These are phyloP conservation scores for Lenzites betulinus DNA, from an alignment of 768 basidiomycete genomes.

Conservation along the genomic window DNA sequence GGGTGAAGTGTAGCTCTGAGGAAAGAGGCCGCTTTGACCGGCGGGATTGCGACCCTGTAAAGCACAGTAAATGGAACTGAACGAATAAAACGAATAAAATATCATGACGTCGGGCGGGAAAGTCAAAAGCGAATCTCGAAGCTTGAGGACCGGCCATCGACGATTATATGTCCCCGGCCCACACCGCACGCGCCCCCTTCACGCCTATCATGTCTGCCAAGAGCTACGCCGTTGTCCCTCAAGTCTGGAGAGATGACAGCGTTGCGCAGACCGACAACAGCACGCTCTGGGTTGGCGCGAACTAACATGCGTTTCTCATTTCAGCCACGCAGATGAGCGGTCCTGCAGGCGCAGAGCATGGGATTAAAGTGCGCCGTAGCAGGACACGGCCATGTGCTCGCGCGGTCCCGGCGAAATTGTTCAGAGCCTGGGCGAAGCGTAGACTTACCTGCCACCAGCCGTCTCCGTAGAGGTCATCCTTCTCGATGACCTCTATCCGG, in stretches of 20 bases:
- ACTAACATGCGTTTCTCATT: background rate
- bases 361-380: background rate
- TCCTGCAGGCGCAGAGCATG: background rate
- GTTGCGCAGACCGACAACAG: background rate
- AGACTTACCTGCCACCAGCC: conserved; percentile 90
- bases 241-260: background rate
- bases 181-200: conserved; percentile 1
- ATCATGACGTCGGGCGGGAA: conserved; percentile 16
- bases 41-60: conserved; percentile 79
- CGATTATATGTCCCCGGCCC: conserved; percentile 5
- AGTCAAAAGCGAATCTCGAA: background rate
- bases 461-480: conserved; percentile 89
- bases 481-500: conserved; percentile 86
- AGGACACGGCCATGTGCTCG: background rate
- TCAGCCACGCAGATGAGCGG: background rate
- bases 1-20: conserved; percentile 80
- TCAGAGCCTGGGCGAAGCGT: background rate
- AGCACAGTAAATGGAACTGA: conserved; percentile 20
- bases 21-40: conserved; percentile 90
- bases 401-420: background rate
- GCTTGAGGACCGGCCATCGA: background rate
- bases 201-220: background rate
- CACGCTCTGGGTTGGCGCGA: background rate
- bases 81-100: conserved; percentile 18
- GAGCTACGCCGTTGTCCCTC: background rate